Evolutionary conservation across 768 basidiomycete genomes (phyloP), one percentile per base, ranked within the genome.

Genomic region (Melanogaster broomeanus): DNA sequence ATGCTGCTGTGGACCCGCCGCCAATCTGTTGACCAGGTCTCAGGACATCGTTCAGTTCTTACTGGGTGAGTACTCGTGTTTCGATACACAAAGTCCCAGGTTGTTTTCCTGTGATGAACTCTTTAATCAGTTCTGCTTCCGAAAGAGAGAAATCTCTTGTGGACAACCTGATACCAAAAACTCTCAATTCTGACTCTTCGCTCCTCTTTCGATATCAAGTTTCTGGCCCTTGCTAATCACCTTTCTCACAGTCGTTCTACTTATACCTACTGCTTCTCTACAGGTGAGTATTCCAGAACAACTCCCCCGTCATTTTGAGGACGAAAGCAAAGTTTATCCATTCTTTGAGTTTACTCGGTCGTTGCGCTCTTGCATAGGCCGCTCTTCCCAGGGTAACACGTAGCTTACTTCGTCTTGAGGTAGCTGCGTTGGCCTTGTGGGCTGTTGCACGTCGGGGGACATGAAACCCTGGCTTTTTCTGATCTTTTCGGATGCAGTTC

Each of bases 291-390:
- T 24, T 39, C 19, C 15, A 7, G 16, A 24, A 15, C 15, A 24
- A 11, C 5, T 40, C 30, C 50, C 3, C 0, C n/a, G 30, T 21
- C 49, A 16, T 25, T 45, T 41, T 35, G 49, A 72, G 68, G 85
- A 87, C 74, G 85, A 87, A 85, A 87, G 46, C 72, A 69, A 80
- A 88, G 85, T 87, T 88, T 79, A 87, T 88, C 86, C 86, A 87
- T 88, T 88, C 85, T 77, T 88, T 86, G 86, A 87, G 74, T 69
- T 68, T 72, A 54, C 73, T 70, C 65, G 66, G 57, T 64, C 56
- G 55, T 63, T 45, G 60, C 64, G 61, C 68, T 64, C 63, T 61
- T 60, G 51, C 59, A 57, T 46, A 56, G 62, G 69, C 70, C 74
- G 67, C 73, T 72, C 69, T 62, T 67, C 51, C 58, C 59, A 48